phyloP scores from a whole-genome alignment of 208 protist genomes.

The Novymonas esmeraldas region DNA sequence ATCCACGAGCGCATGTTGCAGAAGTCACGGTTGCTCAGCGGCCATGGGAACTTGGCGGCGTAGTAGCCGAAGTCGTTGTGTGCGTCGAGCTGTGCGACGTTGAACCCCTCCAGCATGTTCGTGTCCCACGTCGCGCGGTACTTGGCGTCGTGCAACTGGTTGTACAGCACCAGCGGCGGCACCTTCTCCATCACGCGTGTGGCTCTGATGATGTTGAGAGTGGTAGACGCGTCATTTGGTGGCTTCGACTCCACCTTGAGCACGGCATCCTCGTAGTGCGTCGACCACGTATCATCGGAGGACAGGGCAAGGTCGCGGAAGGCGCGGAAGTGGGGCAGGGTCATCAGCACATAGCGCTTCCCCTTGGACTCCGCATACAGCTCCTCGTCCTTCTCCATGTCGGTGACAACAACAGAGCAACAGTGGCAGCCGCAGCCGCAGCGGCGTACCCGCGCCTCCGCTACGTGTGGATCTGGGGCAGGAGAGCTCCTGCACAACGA shows the following conservation, averaged over 20 bases:
- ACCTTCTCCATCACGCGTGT: constrained; percentile 68
- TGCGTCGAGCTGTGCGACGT: constrained; percentile 76
- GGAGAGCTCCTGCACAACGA: too few relatives aligned
- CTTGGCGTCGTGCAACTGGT: constrained; percentile 85
- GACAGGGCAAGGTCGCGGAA: constrained; percentile 67
- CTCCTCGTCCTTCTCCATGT: constrained; percentile 8
- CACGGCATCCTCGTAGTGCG: constrained; percentile 47
- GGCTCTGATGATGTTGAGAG: constrained; percentile 82
- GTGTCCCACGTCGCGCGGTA: constrained; percentile 88
- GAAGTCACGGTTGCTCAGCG: constrained; percentile 89
- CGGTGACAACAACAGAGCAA: not conserved
- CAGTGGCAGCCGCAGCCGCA: not conserved
- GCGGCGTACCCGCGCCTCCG: not conserved
- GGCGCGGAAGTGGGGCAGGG: constrained; percentile 62
- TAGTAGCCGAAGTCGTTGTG: constrained; percentile 94
- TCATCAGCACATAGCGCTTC: constrained; percentile 59
- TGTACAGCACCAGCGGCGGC: constrained; percentile 73
- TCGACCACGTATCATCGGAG: constrained; percentile 40
- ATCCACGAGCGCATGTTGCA: constrained; percentile 93
- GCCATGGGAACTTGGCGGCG: constrained; percentile 85
- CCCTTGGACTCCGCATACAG: constrained; percentile 58
- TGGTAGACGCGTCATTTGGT: constrained; percentile 42
- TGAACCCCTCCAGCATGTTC: constrained; percentile 88
- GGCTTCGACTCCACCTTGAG: constrained; percentile 69
- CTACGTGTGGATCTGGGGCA: not conserved